phyloP scores from a whole-genome alignment of 805 yeast genomes.

The Candida succiphila region DNA sequence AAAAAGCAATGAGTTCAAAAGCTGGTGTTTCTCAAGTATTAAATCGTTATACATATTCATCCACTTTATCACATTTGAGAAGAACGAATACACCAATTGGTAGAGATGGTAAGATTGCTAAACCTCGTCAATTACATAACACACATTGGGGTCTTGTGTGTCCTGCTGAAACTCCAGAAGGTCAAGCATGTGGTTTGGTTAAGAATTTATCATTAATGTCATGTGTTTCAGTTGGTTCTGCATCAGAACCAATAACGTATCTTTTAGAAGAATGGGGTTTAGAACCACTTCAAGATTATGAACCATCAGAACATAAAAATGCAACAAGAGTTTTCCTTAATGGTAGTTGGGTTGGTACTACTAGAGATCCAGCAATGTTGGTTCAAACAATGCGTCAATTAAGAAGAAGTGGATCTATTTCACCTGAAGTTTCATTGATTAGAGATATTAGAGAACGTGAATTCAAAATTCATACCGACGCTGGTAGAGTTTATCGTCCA shows the following conservation, averaged over 20 bases:
- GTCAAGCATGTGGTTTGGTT: constrained; percentile 99
- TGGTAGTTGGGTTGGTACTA: constrained; percentile 99
- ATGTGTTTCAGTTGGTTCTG: constrained; percentile 94
- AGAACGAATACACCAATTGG: constrained; percentile 99
- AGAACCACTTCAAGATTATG: constrained; percentile 94
- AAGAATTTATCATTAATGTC: constrained; percentile 95
- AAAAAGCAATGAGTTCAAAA: constrained; percentile 96
- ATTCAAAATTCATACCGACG: constrained; percentile 93
- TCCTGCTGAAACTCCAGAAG: constrained; percentile 99
- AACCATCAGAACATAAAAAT: constrained; percentile 83
- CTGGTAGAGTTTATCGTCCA: constrained; percentile 97
- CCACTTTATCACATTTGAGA: constrained; percentile 97
- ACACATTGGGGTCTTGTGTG: constrained; percentile 99
- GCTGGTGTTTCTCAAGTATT: constrained; percentile 99
- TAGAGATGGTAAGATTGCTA: constrained; percentile 97
- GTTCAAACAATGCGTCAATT: constrained; percentile 84
- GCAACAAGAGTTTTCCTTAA: constrained; percentile 93
- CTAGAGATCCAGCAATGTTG: constrained; percentile 88
- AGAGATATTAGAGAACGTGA: constrained; percentile 96
- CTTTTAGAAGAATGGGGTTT: constrained; percentile 98
- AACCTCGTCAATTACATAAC: constrained; percentile 97
- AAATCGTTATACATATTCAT: constrained; percentile 95
- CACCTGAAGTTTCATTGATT: constrained; percentile 93
- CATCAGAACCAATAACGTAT: constrained; percentile 89
- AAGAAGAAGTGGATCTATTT: constrained; percentile 91